These are phyloP conservation scores for Alternaria solani DNA, from an alignment of 2,329 filamentous ascomycete genomes.

Conservation along the genomic window DNA sequence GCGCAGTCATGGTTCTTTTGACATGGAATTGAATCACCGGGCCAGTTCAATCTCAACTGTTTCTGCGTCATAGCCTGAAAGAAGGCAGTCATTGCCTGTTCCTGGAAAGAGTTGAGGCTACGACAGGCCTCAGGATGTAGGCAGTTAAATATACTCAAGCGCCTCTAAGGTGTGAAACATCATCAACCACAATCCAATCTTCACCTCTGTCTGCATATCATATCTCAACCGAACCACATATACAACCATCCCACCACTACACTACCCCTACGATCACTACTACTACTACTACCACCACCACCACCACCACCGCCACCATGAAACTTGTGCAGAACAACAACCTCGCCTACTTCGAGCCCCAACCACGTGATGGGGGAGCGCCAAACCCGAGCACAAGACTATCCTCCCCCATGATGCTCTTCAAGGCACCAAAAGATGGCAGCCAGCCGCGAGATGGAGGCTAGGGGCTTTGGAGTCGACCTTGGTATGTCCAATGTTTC, in stretches of 20 bases:
- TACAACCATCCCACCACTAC: too few species aligned
- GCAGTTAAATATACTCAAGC: conserved; percentile 30
- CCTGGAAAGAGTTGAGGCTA: conserved; percentile 27
- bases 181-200: conserved; percentile 19
- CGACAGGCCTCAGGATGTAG: conserved; percentile 34
- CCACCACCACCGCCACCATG: conserved; percentile 22
- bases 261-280: not conserved
- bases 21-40: conserved; percentile 25
- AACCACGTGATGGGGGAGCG: conserved; percentile 46
- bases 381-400: conserved; percentile 33
- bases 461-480: conserved; percentile 21
- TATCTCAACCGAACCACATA: conserved; percentile 10
- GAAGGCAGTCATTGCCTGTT: conserved; percentile 43
- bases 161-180: conserved; percentile 17
- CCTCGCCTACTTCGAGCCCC: conserved; percentile 27
- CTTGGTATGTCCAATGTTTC: conserved; percentile 16
- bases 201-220: conserved; percentile 17
- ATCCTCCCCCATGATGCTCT: conserved; percentile 27
- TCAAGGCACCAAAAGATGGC: conserved; percentile 13
- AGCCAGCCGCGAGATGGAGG: conserved; percentile 43
- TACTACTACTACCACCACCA: conserved; percentile 9
- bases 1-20: conserved; percentile 34
- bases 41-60: conserved; percentile 22
- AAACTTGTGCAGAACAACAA: conserved; percentile 16
- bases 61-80: conserved; percentile 43